Evolutionary conservation across 1,284 basidiomycete genomes (phyloP).

Genomic region (Phylloboletellus chloephorus): DNA sequence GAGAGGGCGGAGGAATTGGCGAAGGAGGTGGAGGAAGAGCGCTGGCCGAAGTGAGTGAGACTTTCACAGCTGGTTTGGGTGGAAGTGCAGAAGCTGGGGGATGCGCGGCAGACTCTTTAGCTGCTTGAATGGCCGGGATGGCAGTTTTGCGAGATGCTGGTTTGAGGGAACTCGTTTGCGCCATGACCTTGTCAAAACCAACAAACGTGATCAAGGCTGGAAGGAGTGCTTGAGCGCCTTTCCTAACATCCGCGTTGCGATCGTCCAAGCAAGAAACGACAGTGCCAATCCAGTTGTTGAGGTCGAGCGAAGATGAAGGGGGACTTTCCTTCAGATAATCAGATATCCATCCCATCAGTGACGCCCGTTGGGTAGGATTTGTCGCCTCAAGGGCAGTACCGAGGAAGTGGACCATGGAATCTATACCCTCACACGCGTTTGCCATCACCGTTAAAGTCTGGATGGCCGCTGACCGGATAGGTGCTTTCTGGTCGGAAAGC

Average conservation of each 20-base stretch:
- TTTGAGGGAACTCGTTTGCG: constrained; percentile 83
- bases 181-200: constrained; percentile 84
- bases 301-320: constrained; percentile 57
- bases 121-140: constrained; percentile 82
- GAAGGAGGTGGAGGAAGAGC: constrained; percentile 18
- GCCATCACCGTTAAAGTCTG: constrained; percentile 81
- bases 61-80: constrained; percentile 26
- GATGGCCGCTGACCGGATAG: constrained; percentile 75
- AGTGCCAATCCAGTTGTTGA: constrained; percentile 64
- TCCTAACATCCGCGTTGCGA: constrained; percentile 87
- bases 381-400: constrained; percentile 77
- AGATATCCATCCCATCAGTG: constrained; percentile 81
- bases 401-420: constrained; percentile 75
- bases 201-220: constrained; percentile 73
- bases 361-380: constrained; percentile 86
- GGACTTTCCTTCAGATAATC: constrained; percentile 73
- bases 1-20: constrained; percentile 32
- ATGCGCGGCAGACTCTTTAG: constrained; percentile 41
- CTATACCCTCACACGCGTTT: constrained; percentile 79
- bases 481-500: constrained; percentile 90
- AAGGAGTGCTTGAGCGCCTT: constrained; percentile 80
- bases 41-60: constrained; percentile 2
- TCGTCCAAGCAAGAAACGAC: constrained; percentile 89
- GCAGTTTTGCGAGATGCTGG: constrained; percentile 87
- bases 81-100: constrained; percentile 24